Base-by-base conservation (phyloP, 75 land plant genomes). In the Pinus tabuliformis region DNA sequence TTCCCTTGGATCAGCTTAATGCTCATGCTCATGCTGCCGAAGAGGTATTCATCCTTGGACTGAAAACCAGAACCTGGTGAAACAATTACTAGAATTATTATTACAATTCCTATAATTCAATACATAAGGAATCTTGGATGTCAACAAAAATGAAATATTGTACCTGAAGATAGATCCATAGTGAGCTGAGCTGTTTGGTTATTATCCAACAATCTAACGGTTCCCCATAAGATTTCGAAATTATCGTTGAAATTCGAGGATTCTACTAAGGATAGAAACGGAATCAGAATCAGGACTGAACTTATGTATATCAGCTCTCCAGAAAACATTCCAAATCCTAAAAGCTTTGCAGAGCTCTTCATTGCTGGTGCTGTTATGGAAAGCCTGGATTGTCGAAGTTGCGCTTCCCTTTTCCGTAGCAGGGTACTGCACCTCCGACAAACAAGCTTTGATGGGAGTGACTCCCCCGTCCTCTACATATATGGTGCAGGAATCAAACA, bases 61-160 rank as follows among this genome's bases (percentile, higher is more conserved):
- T 36, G 73, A 71, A 90, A 84, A 14, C 89, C 92, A 28, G 90
- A 71, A 16, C 92, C 92, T 90, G 68, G 42, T 37, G n/a, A 42
- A 68, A 26, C 26, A 26, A 20, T 49, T 1, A 68, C 18, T 3
- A 5, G 20, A 66, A 26, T 14, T 64, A 64, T 33, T 30, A 64
- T 64, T 15, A 15, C 33, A 5, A 64, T 64, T 33, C 3, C 30
- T 17, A 64, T 14, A 11, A 14, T 20, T 66, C 21, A 30, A 6
- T 64, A n/a, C 21, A 39, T 6, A 45, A 45, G 7, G 49, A 45
- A 45, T 45, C 6, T 45, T 7, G 8, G 49, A 45, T 45, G 2
- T 37, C 7, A 20, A 21, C 0, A 30, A 39, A 37, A n/a, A 17
- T 16, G 52, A 66, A 39, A 37, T 8, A 28, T 6, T 6, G 13